These are phyloP conservation scores for Tetrapisispora phaffii DNA, from an alignment of 805 yeast genomes.

Conservation along the genomic window DNA sequence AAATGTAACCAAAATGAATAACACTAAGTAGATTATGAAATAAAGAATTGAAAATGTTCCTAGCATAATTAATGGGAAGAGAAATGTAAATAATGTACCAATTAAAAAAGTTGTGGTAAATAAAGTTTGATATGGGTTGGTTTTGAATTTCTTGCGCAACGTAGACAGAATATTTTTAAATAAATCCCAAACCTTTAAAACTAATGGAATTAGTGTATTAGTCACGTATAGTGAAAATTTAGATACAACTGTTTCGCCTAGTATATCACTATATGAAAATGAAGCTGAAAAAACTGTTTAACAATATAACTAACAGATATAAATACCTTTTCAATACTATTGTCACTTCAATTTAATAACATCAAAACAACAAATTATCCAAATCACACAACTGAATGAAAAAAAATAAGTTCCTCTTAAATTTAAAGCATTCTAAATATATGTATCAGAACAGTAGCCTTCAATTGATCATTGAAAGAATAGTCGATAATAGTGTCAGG, in stretches of 20 bases:
- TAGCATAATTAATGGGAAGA: slow-evolving; percentile 8
- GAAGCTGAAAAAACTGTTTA: too few species aligned
- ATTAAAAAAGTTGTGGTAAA: slow-evolving; percentile 5
- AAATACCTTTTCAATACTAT: too few species aligned
- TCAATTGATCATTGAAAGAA: too few species aligned
- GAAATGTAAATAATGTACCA: background rate
- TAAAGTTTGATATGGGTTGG: slow-evolving; percentile 17
- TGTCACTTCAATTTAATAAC: background rate
- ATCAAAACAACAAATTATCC: too few species aligned
- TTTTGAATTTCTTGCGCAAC: slow-evolving; percentile 8
- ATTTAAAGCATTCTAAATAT: too few species aligned
- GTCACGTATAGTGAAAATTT: background rate
- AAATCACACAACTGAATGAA: too few species aligned
- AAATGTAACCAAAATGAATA: slow-evolving; percentile 16
- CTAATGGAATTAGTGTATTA: background rate
- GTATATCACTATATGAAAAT: background rate
- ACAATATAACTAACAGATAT: background rate
- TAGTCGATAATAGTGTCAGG: too few species aligned
- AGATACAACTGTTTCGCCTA: background rate
- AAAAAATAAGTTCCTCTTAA: too few species aligned
- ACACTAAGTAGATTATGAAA: slow-evolving; percentile 16
- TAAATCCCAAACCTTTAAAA: background rate
- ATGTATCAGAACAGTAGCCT: too few species aligned
- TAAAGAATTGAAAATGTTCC: slow-evolving; percentile 16
- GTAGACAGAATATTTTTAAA: slow-evolving; percentile 2